Base-by-base conservation (phyloP, 2,329 filamentous ascomycete species). In the Fusarium keratoplasticum region DNA sequence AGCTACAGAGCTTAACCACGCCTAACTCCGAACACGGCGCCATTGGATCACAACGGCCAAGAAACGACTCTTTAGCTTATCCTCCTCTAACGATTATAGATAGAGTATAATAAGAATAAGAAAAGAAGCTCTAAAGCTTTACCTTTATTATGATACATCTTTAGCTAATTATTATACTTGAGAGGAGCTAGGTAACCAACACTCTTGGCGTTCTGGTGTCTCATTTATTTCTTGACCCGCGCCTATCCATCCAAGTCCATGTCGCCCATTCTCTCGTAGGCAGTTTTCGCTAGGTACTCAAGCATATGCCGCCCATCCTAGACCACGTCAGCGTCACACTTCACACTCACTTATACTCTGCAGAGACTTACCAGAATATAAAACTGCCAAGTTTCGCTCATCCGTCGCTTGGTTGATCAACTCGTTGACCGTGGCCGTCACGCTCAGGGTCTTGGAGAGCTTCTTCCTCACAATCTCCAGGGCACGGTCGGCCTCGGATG, bases 391-490 rank as follows among this genome's bases (percentile, higher is more conserved):
- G 80, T 99, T 98, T 75, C 90, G 90, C 85, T 98, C 95, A 82
- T 99, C 96, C 2, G 93, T 96, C 9, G 96, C 96, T 84, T 97
- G 94, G 81, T 98, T 96, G 74, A 99, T 99, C 73, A 99, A 84
- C 80, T 99, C 96, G 79, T 98, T 98, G 63, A 99, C 96, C 16
- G 95, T 98, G 4, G 96, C 97, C 64, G 93, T 94, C 20, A 98
- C 96, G 81, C 96, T 99, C 80, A 99, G 83, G 3, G 94, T 95
- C 87, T 98, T 98, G 72, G 93, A 94, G 76, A 99, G 83, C 85
- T 99, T 99, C 89, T 98, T 98, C 80, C 94, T 91, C 66, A 99
- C 96, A 25, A 98, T 93, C 66, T 95, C 94, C 65, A 99, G 86
- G 2, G 97, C 96, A 66, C 97, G 88, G 73, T 98, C 95, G 3